Percentiles rank a stretch among this genome's conserved stretches.
Evolutionary conservation across 208 protist genomes (phyloP).

Genomic region (Phytomonas sp.): DNA sequence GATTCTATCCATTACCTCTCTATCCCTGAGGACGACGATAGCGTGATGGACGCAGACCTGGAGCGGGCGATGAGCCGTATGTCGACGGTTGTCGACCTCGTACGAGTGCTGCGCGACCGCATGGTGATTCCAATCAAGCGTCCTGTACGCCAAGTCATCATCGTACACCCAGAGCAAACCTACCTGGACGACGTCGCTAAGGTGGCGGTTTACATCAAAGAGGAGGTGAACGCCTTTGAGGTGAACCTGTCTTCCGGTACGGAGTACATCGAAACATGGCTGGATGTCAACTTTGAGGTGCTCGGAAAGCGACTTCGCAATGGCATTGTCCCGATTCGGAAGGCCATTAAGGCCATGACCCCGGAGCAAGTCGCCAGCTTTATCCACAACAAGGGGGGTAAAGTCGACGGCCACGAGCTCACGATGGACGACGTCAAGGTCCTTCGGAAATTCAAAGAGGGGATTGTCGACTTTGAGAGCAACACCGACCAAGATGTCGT

Average conservation of each 20-base stretch:
- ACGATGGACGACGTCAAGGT: slow-evolving; percentile 85
- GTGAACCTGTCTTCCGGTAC: slow-evolving; percentile 55
- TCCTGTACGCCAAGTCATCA: slow-evolving; percentile 83
- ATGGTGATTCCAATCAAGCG: slow-evolving; percentile 89
- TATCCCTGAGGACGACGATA: slow-evolving; percentile 77
- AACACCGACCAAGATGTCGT: slow-evolving; percentile 85
- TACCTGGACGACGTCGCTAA: slow-evolving; percentile 72
- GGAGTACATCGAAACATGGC: slow-evolving; percentile 77
- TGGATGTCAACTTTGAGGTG: slow-evolving; percentile 86
- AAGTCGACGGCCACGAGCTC: slow-evolving; percentile 61
- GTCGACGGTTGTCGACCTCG: slow-evolving; percentile 90
- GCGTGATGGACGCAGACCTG: slow-evolving; percentile 59
- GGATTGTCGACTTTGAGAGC: slow-evolving; percentile 80
- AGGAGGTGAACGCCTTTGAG: slow-evolving; percentile 90
- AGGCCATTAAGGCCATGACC: slow-evolving; percentile 71
- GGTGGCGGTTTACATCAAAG: slow-evolving; percentile 85
- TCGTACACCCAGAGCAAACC: slow-evolving; percentile 73
- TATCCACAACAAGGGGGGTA: slow-evolving; percentile 28
- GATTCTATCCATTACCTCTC: slow-evolving; percentile 92
- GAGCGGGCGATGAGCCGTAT: slow-evolving; percentile 84
- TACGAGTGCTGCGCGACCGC: slow-evolving; percentile 92
- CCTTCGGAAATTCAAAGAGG: slow-evolving; percentile 72
- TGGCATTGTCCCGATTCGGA: slow-evolving; percentile 71
- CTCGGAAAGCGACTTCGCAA: slow-evolving; percentile 85
- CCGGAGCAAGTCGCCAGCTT: slow-evolving; percentile 42